Evolutionary conservation across 2,329 filamentous ascomycete species (phyloP).

Genomic region (Hawksworthiomyces lignivorus): DNA sequence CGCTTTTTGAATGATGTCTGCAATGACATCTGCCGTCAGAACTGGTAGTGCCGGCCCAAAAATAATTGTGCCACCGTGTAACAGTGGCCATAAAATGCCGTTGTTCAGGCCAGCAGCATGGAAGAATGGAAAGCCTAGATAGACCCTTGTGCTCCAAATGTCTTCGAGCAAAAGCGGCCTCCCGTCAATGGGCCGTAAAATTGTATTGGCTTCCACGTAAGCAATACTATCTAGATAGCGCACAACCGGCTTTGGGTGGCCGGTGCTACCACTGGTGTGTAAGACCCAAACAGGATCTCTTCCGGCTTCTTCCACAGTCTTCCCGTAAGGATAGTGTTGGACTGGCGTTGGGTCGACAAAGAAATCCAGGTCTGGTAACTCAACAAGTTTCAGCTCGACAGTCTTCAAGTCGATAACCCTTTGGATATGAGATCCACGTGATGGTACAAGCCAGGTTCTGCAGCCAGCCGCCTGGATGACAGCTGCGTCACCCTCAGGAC

Average conservation of each 20-base stretch:
- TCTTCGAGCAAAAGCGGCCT: neutral
- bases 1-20: conserved; percentile 23
- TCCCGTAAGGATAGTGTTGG: conserved; percentile 2
- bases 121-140: conserved; percentile 28
- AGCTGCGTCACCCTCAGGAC: conserved; percentile 34
- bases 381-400: conserved; percentile 19
- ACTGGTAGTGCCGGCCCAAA: conserved; percentile 20
- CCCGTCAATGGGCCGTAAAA: conserved; percentile 21
- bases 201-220: conserved; percentile 30
- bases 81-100: conserved; percentile 10
- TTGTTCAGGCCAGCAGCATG: conserved; percentile 18
- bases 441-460: conserved; percentile 12
- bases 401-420: neutral
- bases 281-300: conserved; percentile 34
- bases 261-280: conserved; percentile 40
- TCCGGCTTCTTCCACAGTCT: conserved; percentile 30
- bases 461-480: conserved; percentile 38
- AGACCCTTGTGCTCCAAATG: neutral
- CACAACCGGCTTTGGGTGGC: conserved; percentile 38
- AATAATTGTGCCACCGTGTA: conserved; percentile 25
- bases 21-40: conserved; percentile 24
- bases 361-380: conserved; percentile 18
- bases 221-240: neutral
- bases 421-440: conserved; percentile 25
- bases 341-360: neutral